Evolutionary conservation across 805 yeast species (phyloP).

Genomic region (Starmerella floris): DNA sequence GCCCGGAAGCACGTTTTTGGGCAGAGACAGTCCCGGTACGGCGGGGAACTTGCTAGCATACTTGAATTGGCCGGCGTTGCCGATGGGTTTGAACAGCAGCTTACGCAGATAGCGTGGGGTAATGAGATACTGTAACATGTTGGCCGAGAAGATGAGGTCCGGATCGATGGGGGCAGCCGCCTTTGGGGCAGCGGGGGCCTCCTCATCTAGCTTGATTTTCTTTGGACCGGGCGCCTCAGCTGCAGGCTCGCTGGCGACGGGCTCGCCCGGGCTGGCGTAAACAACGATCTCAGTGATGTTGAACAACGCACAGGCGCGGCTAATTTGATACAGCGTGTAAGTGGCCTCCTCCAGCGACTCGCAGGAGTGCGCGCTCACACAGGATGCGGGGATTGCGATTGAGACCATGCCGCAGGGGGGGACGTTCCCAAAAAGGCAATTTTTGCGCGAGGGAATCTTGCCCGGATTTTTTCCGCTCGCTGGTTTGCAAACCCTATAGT

Average conservation of each 20-base stretch:
- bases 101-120: conserved; percentile 73
- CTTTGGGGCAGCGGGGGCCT: no score
- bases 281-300: conserved; percentile 64
- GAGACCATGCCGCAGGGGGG: conserved; percentile 21
- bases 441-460: no score
- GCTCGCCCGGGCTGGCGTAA: conserved; percentile 24
- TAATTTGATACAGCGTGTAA: conserved; percentile 59
- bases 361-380: conserved; percentile 43
- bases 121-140: conserved; percentile 62
- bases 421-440: no score
- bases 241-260: conserved; percentile 14
- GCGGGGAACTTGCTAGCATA: conserved; percentile 61
- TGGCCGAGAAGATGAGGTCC: conserved; percentile 30
- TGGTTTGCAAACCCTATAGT: no score
- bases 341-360: conserved; percentile 61
- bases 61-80: conserved; percentile 20
- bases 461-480: no score
- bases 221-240: conserved; percentile 25
- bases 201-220: conserved; percentile 22
- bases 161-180: conserved; percentile 24
- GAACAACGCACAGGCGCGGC: conserved; percentile 57
- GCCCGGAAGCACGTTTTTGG: conserved; percentile 27
- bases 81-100: conserved; percentile 38
- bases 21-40: conserved; percentile 56
- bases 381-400: conserved; percentile 60